Conservation (phyloP, 192 early-diverging fungal genomes). For the Coemansia sp. region DNA sequence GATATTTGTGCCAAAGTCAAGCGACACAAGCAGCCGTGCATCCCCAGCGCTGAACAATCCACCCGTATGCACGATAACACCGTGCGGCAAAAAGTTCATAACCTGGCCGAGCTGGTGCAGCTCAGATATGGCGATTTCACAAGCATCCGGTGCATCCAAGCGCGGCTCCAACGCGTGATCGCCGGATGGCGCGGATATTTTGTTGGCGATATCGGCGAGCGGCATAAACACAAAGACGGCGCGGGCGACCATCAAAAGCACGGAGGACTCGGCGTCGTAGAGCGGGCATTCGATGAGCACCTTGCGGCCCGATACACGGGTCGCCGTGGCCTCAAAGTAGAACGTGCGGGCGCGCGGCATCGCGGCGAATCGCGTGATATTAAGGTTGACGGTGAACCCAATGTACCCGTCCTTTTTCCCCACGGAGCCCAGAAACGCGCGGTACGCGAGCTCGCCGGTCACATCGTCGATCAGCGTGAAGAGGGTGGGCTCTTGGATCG, state of each 20-base stretch:
- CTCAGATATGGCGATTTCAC: not conserved
- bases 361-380: not conserved
- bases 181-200: not conserved
- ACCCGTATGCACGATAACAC: constrained; percentile 2
- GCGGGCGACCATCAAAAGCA: constrained; percentile 12
- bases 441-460: constrained; percentile 20
- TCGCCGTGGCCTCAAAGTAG: constrained; percentile 14
- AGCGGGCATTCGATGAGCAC: constrained; percentile 17
- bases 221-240: constrained; percentile 21
- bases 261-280: constrained; percentile 17
- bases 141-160: not conserved
- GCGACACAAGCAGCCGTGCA: not conserved
- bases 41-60: not conserved
- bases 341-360: constrained; percentile 8
- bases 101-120: constrained; percentile 12
- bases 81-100: constrained; percentile 24
- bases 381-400: constrained; percentile 36
- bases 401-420: not conserved
- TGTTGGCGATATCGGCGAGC: not conserved
- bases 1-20: constrained; percentile 15
- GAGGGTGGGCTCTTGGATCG: constrained; percentile 16
- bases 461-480: constrained; percentile 30
- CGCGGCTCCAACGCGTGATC: not conserved
- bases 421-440: not conserved
- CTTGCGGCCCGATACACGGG: constrained; percentile 4